Base-by-base conservation (phyloP, 2,329 filamentous ascomycete species). In the Onygenales sp. region DNA sequence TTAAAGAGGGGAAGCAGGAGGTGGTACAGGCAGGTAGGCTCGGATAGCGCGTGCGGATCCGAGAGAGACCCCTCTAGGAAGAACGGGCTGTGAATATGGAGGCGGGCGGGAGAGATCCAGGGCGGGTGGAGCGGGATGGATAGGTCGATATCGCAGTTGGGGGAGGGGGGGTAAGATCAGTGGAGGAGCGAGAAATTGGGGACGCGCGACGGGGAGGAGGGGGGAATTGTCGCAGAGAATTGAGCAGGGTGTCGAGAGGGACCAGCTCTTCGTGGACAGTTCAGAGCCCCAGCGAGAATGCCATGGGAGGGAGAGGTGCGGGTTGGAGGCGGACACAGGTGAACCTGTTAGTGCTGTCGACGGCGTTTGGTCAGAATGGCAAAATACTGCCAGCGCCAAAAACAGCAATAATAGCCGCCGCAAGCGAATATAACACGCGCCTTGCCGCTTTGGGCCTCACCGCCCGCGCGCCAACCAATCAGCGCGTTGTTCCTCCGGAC, bases 111-210 rank as follows among this genome's bases (percentile, higher is more conserved):
- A 42, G 47, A 42, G 21, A 27, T 6, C 36, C 33, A 6, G 31
- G 42, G 42, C n/a, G 34, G 14, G n/a, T 47, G 44, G 51, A 48
- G 51, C 43, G 42, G 44, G 31, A 14, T 43, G 42, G 9, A 31
- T 36, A 52, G 50, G 40, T 10, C 10, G 10, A 44, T 10, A 50
- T 39, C 54, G 34, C 34, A 54, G 54, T 55, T 44, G 43, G 54
- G 56, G 58, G 59, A 55, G 55, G 57, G 54, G 53, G 49, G 54
- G 47, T 56, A 54, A 53, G 56, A 54, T 59, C 50, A 52, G 54
- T 51, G 52, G 49, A 57, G 58, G 58, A 56, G 52, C 54, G 56
- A 60, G 56, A 57, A 58, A 60, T 55, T 57, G 60, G 58, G 49
- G 54, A 57, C 51, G 58, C 51, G 51, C 53, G 45, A 57, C 46